Conservation (phyloP, 352 stramenopile genomes). For the Pythium volutum region DNA sequence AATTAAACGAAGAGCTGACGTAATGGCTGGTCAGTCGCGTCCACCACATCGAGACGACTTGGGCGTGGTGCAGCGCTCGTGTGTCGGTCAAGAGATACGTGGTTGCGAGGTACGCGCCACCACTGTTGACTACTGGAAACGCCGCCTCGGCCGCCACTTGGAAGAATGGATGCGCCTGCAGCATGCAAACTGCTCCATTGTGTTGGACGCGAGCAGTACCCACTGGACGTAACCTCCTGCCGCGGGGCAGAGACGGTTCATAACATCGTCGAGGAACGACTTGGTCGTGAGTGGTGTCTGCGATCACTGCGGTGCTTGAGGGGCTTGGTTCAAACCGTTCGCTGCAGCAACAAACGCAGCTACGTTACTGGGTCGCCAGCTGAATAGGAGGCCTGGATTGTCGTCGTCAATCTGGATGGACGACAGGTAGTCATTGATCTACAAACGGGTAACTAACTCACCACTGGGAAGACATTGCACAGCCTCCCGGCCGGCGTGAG, state of each 20-base stretch:
- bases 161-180: slow-evolving; percentile 1
- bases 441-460: too few relatives aligned
- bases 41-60: slow-evolving; percentile 7
- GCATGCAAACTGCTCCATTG: not conserved
- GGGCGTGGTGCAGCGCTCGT: slow-evolving; percentile 11
- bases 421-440: too few relatives aligned
- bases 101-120: slow-evolving; percentile 1
- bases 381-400: too few relatives aligned
- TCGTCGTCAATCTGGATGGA: too few relatives aligned
- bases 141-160: not conserved
- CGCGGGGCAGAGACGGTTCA: not conserved
- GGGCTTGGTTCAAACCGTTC: slow-evolving; percentile 24
- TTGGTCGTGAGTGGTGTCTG: too few relatives aligned
- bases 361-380: too few relatives aligned
- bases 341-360: too few relatives aligned
- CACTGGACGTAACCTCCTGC: slow-evolving; percentile 6
- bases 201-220: slow-evolving; percentile 1
- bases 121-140: not conserved
- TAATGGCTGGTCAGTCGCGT: not conserved
- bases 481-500: too few relatives aligned
- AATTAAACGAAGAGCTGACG: slow-evolving; percentile 6
- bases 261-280: too few relatives aligned
- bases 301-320: too few relatives aligned
- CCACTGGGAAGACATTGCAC: too few relatives aligned
- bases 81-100: slow-evolving; percentile 8